Conservation (phyloP, 345 rosid species). For the Eucalyptus albens region DNA sequence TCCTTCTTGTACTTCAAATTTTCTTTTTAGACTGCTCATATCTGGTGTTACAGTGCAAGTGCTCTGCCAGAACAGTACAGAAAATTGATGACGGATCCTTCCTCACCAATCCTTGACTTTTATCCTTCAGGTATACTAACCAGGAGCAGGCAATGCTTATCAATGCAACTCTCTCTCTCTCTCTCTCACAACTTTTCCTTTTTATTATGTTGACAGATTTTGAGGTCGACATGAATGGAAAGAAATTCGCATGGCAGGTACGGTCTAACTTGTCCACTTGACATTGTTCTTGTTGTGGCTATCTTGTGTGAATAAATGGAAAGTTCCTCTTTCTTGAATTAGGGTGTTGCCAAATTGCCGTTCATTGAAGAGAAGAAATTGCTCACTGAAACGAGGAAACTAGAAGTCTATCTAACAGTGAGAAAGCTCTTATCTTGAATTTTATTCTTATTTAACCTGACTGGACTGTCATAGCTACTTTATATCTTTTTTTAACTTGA, state of each 20-base stretch:
- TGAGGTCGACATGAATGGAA: constrained; percentile 97
- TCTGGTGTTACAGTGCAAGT: constrained; percentile 47
- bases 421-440: neutral
- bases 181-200: neutral
- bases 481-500: neutral
- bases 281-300: neutral
- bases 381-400: constrained; percentile 73
- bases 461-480: neutral
- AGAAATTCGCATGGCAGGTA: constrained; percentile 99
- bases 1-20: neutral
- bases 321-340: constrained; percentile 3
- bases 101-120: constrained; percentile 61
- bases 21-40: neutral
- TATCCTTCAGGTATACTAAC: constrained; percentile 62
- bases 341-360: constrained; percentile 96
- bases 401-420: constrained; percentile 75
- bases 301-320: neutral
- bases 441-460: neutral
- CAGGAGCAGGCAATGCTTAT: neutral
- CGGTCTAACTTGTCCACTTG: neutral
- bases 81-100: constrained; percentile 77
- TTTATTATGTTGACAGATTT: constrained; percentile 49
- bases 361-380: constrained; percentile 80
- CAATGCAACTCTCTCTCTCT: neutral
- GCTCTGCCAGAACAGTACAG: constrained; percentile 79